Evolutionary conservation across 1,284 basidiomycete species (phyloP).

Genomic region (Cryptococcus hybrid): DNA sequence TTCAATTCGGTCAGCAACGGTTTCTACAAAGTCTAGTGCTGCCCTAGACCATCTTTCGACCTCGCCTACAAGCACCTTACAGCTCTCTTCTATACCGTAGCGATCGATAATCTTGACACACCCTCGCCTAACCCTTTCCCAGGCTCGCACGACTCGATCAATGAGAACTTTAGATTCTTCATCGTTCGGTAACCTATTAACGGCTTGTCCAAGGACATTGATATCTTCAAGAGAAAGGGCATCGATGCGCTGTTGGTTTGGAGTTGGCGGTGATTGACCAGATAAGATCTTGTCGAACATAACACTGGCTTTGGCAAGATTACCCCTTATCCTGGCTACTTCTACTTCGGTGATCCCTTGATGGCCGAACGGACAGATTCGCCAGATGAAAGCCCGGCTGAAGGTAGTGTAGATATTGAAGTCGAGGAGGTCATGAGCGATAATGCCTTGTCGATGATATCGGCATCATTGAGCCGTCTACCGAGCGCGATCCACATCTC

Average conservation of each 20-base stretch:
- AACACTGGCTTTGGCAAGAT: constrained; percentile 20
- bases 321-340: constrained; percentile 19
- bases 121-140: constrained; percentile 9
- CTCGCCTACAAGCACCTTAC: neutral
- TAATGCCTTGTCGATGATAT: constrained; percentile 32
- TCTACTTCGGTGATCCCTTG: constrained; percentile 6
- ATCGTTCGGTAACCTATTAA: constrained; percentile 7
- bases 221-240: constrained; percentile 1
- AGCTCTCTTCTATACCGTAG: neutral
- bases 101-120: constrained; percentile 18
- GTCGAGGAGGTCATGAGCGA: constrained; percentile 11
- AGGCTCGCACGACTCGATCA: constrained; percentile 18
- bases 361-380: neutral
- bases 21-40: constrained; percentile 2
- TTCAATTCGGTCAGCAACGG: constrained; percentile 1
- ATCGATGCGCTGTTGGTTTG: neutral
- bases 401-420: constrained; percentile 1
- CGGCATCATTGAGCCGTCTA: constrained; percentile 33
- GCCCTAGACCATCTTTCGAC: constrained; percentile 5
- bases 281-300: constrained; percentile 14
- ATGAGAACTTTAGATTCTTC: constrained; percentile 6
- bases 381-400: neutral
- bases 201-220: constrained; percentile 5
- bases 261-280: neutral
- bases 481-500: constrained; percentile 46